phyloP scores from a whole-genome alignment of 768 basidiomycete genomes.

The Kwoniella sp. region DNA sequence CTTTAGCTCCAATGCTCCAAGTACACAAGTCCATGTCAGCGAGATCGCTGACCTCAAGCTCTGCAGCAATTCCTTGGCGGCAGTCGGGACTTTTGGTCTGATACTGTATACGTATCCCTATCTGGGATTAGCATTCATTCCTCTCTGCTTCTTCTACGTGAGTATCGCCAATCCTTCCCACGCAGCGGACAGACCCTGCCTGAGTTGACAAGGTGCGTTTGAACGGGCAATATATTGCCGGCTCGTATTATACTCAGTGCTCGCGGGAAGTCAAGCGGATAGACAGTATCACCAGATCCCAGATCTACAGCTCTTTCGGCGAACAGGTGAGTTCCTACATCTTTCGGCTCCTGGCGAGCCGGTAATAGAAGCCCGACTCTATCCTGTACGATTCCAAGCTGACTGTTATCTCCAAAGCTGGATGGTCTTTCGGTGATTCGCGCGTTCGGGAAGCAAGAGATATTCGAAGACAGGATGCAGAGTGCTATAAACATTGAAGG shows the following conservation, averaged over 20 bases:
- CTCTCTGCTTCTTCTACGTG: constrained; percentile 34
- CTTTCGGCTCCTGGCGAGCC: constrained; percentile 9
- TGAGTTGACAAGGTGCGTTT: too few species aligned
- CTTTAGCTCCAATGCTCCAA: too few species aligned
- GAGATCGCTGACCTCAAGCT: not conserved
- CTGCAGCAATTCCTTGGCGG: constrained; percentile 18
- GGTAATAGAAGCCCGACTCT: too few species aligned
- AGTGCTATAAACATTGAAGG: constrained; percentile 31
- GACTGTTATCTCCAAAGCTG: too few species aligned
- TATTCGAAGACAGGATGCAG: constrained; percentile 35
- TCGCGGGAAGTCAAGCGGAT: constrained; percentile 44
- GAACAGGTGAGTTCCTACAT: constrained; percentile 34
- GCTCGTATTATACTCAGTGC: constrained; percentile 36
- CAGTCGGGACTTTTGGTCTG: constrained; percentile 41
- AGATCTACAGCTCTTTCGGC: constrained; percentile 40
- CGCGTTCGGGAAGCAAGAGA: constrained; percentile 31
- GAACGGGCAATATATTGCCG: constrained; percentile 16
- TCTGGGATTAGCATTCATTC: constrained; percentile 43
- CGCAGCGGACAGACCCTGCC: too few species aligned
- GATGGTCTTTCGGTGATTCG: constrained; percentile 40
- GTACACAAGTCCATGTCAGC: too few species aligned
- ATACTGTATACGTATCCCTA: constrained; percentile 44
- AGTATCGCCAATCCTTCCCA: not conserved
- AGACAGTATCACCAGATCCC: constrained; percentile 36
- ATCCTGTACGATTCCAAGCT: too few species aligned